phyloP scores from a whole-genome alignment of 768 basidiomycete species.

The Exidia glandulosa region DNA sequence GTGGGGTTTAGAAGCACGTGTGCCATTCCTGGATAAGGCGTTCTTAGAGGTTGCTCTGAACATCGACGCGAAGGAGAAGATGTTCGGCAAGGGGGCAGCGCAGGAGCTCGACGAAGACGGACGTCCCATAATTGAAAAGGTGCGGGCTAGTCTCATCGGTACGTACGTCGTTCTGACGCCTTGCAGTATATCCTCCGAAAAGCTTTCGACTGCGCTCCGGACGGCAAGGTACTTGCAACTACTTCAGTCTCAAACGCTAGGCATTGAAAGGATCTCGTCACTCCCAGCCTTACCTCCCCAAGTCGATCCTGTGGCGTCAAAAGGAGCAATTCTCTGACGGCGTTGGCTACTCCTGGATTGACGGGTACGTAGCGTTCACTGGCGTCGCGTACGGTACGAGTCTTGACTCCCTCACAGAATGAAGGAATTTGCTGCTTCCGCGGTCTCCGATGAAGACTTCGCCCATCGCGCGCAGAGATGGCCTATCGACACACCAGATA shows the following conservation, averaged over 20 bases:
- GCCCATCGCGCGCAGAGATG: slow-evolving; percentile 63
- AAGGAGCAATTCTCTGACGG: slow-evolving; percentile 99
- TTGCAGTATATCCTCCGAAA: slow-evolving; percentile 85
- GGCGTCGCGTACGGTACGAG: background rate
- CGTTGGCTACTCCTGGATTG: slow-evolving; percentile 98
- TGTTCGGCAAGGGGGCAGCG: slow-evolving; percentile 69
- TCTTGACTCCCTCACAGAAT: slow-evolving; percentile 38
- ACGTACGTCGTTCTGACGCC: slow-evolving; percentile 6
- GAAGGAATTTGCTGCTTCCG: slow-evolving; percentile 70
- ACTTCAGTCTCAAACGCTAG: background rate
- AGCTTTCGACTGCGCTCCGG: slow-evolving; percentile 81
- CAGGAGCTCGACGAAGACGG: slow-evolving; percentile 80
- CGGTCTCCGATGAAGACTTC: slow-evolving; percentile 76
- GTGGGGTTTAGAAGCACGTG: slow-evolving; percentile 97
- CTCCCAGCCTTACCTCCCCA: slow-evolving; percentile 77
- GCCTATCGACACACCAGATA: slow-evolving; percentile 74
- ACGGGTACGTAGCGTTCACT: slow-evolving; percentile 54
- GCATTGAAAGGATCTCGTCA: slow-evolving; percentile 1
- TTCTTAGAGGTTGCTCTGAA: slow-evolving; percentile 94
- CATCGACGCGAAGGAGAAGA: slow-evolving; percentile 76
- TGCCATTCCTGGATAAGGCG: slow-evolving; percentile 94
- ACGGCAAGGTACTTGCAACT: slow-evolving; percentile 46
- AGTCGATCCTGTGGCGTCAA: slow-evolving; percentile 93
- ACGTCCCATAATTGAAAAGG: slow-evolving; percentile 91
- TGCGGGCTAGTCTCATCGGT: slow-evolving; percentile 15